Evolutionary conservation across 2,329 filamentous ascomycete species (phyloP), one percentile per base, ranked within the genome.

Genomic region (Orbilia oligospora): DNA sequence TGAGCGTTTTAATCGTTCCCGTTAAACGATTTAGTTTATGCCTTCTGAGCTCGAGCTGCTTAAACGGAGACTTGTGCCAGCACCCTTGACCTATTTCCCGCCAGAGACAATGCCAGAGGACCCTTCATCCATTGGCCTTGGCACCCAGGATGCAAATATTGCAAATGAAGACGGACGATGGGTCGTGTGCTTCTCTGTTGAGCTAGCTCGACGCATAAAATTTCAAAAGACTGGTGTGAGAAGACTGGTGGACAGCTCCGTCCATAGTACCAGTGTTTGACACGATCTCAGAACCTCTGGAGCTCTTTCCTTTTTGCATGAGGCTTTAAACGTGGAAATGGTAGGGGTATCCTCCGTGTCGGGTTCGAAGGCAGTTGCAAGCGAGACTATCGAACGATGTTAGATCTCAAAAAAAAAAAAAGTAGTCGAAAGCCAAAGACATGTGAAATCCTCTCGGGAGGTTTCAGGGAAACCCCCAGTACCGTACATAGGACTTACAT

Each of bases 311-410:
- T 61, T 48, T 77, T 76, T 63, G 67, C 49, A 22, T 61, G 73
- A 77, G 61, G 73, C 67, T 77, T 77, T 77, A 71, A 73, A 70
- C 72, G 66, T 71, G 67, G 58, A 67, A 61, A 67, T 67, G 72
- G 73, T 67, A 71, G 67, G 73, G 73, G 55, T 61, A 67, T 58
- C 66, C 72, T 71, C 38, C 66, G 22, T 67, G 49, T 56, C 61
- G 67, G 66, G 41, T 68, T 71, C 67, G 51, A 46, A 46, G 73
- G 73, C 49, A 67, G 30, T 63, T 77, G 22, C 67, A 71, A 63
- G 73, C 73, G 73, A 71, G 41, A 14, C 41, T 33, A 46, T 56
- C 36, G 49, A 67, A 53, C 63, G 20, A 53, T 18, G 48, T 3
- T 53, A n/a, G 27, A 68, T 56, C 49, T 68, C 36, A 46, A 48